A percentile compares a stretch with the other conserved stretches of the same genome.
These are phyloP conservation scores for Mucor lusitanicus DNA, from an alignment of 371 early-diverging fungal species.

Conservation along the genomic window DNA sequence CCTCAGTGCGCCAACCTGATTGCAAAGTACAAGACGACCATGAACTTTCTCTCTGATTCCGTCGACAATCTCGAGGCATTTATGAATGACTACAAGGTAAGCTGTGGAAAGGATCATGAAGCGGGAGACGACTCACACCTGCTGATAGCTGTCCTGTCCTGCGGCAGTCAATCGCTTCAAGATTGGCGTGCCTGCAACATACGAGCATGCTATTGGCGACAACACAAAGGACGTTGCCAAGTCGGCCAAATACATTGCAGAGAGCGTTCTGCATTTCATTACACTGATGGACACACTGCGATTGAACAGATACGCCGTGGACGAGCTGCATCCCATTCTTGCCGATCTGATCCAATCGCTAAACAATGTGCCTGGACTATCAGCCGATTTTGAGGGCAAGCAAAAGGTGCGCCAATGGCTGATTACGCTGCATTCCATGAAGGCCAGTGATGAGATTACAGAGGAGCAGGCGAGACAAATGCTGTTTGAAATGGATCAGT, in stretches of 20 bases:
- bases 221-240: conserved; percentile 51
- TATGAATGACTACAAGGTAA: conserved; percentile 81
- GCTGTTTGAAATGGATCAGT: conserved; percentile 90
- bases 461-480: conserved; percentile 91
- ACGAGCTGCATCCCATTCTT: conserved; percentile 91
- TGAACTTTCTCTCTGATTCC: conserved; percentile 73
- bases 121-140: too few relatives aligned
- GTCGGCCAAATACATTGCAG: conserved; percentile 83
- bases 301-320: conserved; percentile 85
- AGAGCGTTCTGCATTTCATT: conserved; percentile 88
- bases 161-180: conserved; percentile 81
- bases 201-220: conserved; percentile 79
- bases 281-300: conserved; percentile 92
- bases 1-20: conserved; percentile 88
- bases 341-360: conserved; percentile 88
- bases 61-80: conserved; percentile 77
- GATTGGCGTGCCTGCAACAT: conserved; percentile 88
- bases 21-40: conserved; percentile 90
- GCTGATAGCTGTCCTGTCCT: conserved; percentile 68
- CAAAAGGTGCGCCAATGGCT: conserved; percentile 87
- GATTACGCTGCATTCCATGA: conserved; percentile 87
- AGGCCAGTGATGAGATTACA: conserved; percentile 85
- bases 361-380: conserved; percentile 78
- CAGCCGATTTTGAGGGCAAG: conserved; percentile 83
- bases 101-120: too few relatives aligned